Conservation (phyloP, 2,329 filamentous ascomycete genomes). For the Mycosphaerella sp. region DNA sequence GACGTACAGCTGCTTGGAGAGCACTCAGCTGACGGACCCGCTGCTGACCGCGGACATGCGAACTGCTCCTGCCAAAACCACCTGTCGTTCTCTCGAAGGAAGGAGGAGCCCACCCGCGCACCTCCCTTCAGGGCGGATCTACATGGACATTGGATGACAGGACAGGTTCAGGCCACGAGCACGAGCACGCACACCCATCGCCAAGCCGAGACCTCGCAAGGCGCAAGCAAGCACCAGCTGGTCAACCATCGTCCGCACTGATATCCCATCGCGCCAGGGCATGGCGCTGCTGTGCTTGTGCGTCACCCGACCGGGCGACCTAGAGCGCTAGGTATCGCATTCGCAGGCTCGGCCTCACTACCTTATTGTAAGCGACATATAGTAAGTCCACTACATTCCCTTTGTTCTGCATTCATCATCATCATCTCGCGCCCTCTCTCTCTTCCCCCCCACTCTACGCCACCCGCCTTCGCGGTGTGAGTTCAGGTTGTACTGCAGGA, state of each 20-base stretch:
- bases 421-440: background rate
- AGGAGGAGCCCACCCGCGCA: too few species aligned
- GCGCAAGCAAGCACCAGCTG: background rate
- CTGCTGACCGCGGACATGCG: background rate
- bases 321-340: too few species aligned
- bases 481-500: background rate
- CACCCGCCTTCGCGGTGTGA: too few species aligned
- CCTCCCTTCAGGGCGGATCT: too few species aligned
- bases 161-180: background rate
- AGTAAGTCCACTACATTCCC: background rate
- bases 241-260: background rate
- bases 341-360: slow-evolving; percentile 2
- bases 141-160: background rate
- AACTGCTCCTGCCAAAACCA: background rate
- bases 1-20: background rate
- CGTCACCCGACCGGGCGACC: too few species aligned
- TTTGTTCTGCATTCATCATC: background rate
- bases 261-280: background rate
- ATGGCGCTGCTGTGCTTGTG: background rate
- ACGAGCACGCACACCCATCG: background rate
- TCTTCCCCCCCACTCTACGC: background rate
- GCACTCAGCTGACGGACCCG: background rate
- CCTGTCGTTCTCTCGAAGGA: background rate
- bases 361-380: too few species aligned
- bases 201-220: slow-evolving; percentile 9